Evolutionary conservation across 331 rosid genomes (phyloP), one percentile per base, ranked within the genome.

Genomic region (Rhamnella rubrinervis): DNA sequence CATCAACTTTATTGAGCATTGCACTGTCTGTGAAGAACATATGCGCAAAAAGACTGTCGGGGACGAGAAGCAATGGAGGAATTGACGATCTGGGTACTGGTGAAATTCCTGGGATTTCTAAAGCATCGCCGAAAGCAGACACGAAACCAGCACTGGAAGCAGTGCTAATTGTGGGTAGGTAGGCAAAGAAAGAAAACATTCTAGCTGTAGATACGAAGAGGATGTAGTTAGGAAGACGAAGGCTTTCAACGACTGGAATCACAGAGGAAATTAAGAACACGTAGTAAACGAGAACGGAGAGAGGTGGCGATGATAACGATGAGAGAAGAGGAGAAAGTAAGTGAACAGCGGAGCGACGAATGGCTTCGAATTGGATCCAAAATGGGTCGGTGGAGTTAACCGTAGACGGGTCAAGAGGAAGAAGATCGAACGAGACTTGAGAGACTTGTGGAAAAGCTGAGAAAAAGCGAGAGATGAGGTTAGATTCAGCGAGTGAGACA

Each of bases 401-500:
- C 0, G 75, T 6, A 55, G 82, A 0, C 9, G 47, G 57, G 65
- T 71, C 75, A 0, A 69, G 26, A 40, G 84, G 78, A 11, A 82
- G 70, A 21, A 78, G 83, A 4, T 84, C 66, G 21, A 90, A 79
- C 3, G 75, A 47, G 16, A 82, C 0, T 2, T 66, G 66, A 26
- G 65, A 65, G 61, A 86, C 75, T 18, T 81, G 80, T 51, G 92
- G 86, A 67, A 78, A 84, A 31, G 80, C 20, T 2, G 80, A 75
- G 41, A 68, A 77, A 53, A 90, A 90, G 15, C 59, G 80, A 41
- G 88, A 78, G 71, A 84, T 41, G 52, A 70, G 77, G 0, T 52
- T 21, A 8, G 92, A 55, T 71, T 90, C 90, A 8, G 90, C 75
- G 1, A 66, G 37, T 6, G 95, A 84, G 49, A 87, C 85, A 0